Base-by-base conservation (phyloP, 371 early-diverging fungal species). In the Actinomucor elegans region DNA sequence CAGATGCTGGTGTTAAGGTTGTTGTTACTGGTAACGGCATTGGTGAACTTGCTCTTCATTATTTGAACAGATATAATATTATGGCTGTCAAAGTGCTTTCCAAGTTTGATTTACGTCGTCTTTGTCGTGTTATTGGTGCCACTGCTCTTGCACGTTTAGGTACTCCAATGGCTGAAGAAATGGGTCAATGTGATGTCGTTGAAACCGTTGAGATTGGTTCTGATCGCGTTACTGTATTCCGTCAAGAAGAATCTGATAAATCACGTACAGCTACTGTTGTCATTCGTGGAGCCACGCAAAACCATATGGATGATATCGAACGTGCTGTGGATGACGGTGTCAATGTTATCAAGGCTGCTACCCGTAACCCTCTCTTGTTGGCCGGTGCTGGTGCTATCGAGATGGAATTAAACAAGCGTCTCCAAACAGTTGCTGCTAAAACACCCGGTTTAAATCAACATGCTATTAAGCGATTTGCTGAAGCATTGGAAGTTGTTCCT, bases 321-420 rank as follows among this genome's bases (percentile, higher is more conserved):
- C 91, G 99, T 54, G 97, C 98, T 26, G 79, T 99, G 27, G 97
- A 99, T 73, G 99, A 98, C 62, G 99, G 97, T 71, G 94, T 99
- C 53, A 98, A 97, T 66, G 87, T 89, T 34, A 87, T 99, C 57
- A 99, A 98, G 81, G 93, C 98, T 47, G 80, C 92, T 40, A 87
- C 91, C 29, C 91, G 91, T 69, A 94, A 97, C 67, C 73, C 79
- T 36, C 90, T 94, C 20, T 75, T 98, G 31, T 79, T 97, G 23
- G 81, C 97, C 31, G 99, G 99, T 61, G 99, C 98, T 35, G 98
- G 97, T 66, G 99, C 99, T 12, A 65, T 85, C 49, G 99, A 99
- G 63, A 94, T 95, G 85, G 97, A 95, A 70, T 77, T 98, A 35
- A 86, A 92, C 47, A 86, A 88, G 56, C 82, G 83, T 50, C 75